These are phyloP conservation scores for Heliamphora pulchella DNA, from an alignment of 179 eudicot species.

Conservation along the genomic window DNA sequence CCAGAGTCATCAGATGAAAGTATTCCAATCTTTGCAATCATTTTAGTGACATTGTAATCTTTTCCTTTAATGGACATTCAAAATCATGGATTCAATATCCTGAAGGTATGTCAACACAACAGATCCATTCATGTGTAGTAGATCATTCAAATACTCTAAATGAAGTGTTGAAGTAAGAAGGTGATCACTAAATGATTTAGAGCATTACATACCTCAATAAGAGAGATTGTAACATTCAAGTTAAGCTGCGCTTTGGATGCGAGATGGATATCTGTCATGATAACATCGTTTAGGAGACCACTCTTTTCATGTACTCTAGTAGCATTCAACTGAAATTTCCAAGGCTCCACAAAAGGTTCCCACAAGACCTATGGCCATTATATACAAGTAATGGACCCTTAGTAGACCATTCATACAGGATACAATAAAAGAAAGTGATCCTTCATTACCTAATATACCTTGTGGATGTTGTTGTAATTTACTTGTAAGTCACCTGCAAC, in stretches of 20 bases:
- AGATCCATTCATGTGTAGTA: background rate
- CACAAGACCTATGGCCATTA: conserved; percentile 61
- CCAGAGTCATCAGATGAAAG: background rate
- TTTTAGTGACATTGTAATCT: background rate
- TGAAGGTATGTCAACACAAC: conserved; percentile 1
- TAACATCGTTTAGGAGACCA: conserved; percentile 45
- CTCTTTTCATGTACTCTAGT: conserved; percentile 42
- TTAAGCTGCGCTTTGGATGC: conserved; percentile 61
- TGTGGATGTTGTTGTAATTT: conserved; percentile 82
- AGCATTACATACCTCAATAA: conserved; percentile 56
- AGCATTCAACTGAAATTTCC: conserved; percentile 63
- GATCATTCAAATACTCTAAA: background rate
- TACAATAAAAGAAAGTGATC: conserved; percentile 1
- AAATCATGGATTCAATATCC: background rate
- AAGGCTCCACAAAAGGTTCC: conserved; percentile 97
- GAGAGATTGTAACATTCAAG: conserved; percentile 68
- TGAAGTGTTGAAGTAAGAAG: background rate
- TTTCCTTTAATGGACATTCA: background rate
- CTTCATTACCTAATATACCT: conserved; percentile 37
- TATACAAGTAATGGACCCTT: conserved; percentile 9
- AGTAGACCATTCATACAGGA: background rate
- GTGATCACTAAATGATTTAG: conserved; percentile 3
- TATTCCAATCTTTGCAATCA: background rate
- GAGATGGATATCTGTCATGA: conserved; percentile 46
- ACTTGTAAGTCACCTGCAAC: conserved; percentile 56